A percentile compares a stretch with the other conserved stretches of the same genome.
Conservation (phyloP, 768 basidiomycete genomes). For the Kwoniella mangroviensis region DNA sequence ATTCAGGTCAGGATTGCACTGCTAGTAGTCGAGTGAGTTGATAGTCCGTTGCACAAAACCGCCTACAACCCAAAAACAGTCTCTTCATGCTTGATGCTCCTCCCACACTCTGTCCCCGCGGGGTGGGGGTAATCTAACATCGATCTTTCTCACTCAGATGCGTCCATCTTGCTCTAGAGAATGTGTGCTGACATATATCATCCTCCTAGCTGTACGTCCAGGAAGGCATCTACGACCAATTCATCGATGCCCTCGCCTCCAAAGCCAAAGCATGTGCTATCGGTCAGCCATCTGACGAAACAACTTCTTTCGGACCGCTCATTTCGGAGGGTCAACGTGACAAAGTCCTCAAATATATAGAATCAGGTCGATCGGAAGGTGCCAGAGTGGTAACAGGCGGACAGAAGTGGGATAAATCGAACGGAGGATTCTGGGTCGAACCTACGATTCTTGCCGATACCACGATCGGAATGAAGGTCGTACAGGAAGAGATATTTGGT, state of each 20-base stretch:
- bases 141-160: neutral
- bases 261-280: constrained; percentile 50
- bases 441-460: constrained; percentile 79
- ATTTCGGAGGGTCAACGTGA: constrained; percentile 54
- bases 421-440: constrained; percentile 81
- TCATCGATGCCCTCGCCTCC: constrained; percentile 61
- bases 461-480: constrained; percentile 73
- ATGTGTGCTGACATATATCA: neutral
- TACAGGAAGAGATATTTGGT: constrained; percentile 74
- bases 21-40: constrained; percentile 68
- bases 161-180: neutral
- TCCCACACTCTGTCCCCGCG: no score
- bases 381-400: constrained; percentile 73
- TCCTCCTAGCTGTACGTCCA: constrained; percentile 63
- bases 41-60: no score
- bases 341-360: constrained; percentile 73
- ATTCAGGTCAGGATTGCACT: constrained; percentile 79
- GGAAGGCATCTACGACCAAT: constrained; percentile 75
- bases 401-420: constrained; percentile 63
- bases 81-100: neutral
- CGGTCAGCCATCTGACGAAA: constrained; percentile 53
- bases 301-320: constrained; percentile 55
- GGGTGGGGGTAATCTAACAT: neutral
- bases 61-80: no score
- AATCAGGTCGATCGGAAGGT: constrained; percentile 73